These are phyloP conservation scores for Trichophyton simii DNA, from an alignment of 2,329 filamentous ascomycete genomes.

Conservation along the genomic window DNA sequence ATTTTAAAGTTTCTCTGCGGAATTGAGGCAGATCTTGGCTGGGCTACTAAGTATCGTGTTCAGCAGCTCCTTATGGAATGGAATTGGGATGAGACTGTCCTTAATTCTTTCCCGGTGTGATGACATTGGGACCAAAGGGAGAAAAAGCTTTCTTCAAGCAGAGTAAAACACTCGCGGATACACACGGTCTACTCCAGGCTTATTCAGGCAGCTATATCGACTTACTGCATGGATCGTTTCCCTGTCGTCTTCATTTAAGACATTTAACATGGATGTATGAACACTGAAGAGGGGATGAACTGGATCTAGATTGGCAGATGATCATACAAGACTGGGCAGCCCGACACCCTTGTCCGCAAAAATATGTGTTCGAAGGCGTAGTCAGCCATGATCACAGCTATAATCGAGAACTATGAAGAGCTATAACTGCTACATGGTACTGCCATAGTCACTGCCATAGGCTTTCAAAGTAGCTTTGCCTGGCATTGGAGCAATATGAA, in stretches of 20 bases:
- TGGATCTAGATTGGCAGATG: too few relatives aligned
- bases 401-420: too few relatives aligned
- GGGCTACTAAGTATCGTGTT: slow-evolving; percentile 50
- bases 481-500: too few relatives aligned
- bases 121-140: background rate
- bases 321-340: too few relatives aligned
- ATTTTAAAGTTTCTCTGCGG: slow-evolving; percentile 45
- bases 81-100: slow-evolving; percentile 19
- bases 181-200: background rate
- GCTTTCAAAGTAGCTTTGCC: too few relatives aligned
- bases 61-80: slow-evolving; percentile 38
- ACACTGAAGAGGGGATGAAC: background rate
- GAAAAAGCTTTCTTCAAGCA: background rate
- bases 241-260: background rate
- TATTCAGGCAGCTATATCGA: background rate
- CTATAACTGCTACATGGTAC: too few relatives aligned
- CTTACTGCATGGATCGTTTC: background rate
- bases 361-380: too few relatives aligned
- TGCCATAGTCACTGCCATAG: too few relatives aligned
- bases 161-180: background rate
- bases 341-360: too few relatives aligned
- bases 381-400: too few relatives aligned
- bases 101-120: background rate
- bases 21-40: slow-evolving; percentile 52
- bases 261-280: background rate